Evolutionary conservation across 768 basidiomycete genomes (phyloP), one percentile per base, ranked within the genome.

Genomic region (Melanogaster broomeanus): DNA sequence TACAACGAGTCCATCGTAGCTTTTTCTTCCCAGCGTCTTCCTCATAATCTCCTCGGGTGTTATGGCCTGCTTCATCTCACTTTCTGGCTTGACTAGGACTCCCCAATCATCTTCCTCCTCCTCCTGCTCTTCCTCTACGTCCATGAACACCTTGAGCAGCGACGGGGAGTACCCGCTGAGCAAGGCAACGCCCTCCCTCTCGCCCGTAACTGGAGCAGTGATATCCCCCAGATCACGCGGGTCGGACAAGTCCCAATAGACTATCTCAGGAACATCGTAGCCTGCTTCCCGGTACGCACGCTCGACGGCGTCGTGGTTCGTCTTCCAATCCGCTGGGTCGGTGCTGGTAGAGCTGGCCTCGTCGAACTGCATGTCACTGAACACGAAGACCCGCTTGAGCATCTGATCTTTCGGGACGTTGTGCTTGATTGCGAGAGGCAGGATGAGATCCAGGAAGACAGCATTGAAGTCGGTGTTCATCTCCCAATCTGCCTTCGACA

Each of bases 281-380:
- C 88, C 87, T 5, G 82, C 84, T 52, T 74, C 64, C 41, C 61
- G 60, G 56, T 83, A 90, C 61, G 75, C 81, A 51, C 69, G 61
- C 63, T 75, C 76, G 35, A 89, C 78, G 19, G 64, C 64, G 30
- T 84, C 77, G 58, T 88, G 78, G 41, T 81, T 86, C 34, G 87
- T 90, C 58, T 79, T 74, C 83, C 85, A 88, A 0, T 57, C 33
- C 2, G 37, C 44, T 3, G 10, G 0, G 3, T 45, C 27, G 27
- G 67, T 61, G 4, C 6, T 6, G 1, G 22, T 18, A 4, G 3
- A 2, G 3, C 18, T 34, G 5, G 59, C 57, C 2, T 10, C 15
- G 60, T 89, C 84, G 56, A 90, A 90, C 67, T 88, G 87, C 88
- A 90, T 89, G 61, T 90, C 87, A 3, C 81, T 80, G 64, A 91